Percentiles rank a stretch among this genome's conserved stretches.
Conservation (phyloP, 495 filamentous ascomycete species). For the Staphylotrichum tortipilum region DNA sequence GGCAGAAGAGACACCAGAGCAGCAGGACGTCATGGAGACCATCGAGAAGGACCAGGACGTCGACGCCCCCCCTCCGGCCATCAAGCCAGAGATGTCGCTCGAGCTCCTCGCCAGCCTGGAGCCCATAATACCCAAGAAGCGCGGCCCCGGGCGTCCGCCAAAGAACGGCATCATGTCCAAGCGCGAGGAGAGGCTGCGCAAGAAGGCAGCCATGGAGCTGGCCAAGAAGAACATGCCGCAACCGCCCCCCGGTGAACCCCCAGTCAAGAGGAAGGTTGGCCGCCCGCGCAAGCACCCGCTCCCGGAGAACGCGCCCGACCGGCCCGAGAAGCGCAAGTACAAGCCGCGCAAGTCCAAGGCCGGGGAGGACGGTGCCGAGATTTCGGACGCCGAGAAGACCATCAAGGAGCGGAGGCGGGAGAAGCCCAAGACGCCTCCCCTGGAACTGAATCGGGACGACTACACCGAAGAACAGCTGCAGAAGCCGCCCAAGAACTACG, state of each 20-base stretch:
- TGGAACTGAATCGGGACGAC: conserved; percentile 57
- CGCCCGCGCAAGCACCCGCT: conserved; percentile 44
- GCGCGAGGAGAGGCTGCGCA: conserved; percentile 59
- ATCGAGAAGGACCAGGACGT: conserved; percentile 31
- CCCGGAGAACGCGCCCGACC: conserved; percentile 47
- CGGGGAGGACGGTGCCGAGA: conserved; percentile 40
- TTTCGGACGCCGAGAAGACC: conserved; percentile 38
- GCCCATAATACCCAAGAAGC: conserved; percentile 49
- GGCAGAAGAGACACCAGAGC: conserved; percentile 27
- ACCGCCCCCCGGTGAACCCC: conserved; percentile 34
- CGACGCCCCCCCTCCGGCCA: conserved; percentile 19
- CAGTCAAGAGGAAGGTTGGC: conserved; percentile 54
- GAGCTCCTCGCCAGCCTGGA: conserved; percentile 22
- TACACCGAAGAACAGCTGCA: conserved; percentile 77
- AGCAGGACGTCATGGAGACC: conserved; percentile 29
- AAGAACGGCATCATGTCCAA: conserved; percentile 94
- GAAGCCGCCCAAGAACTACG: conserved; percentile 81
- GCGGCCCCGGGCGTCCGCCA: conserved; percentile 78
- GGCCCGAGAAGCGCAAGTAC: conserved; percentile 68
- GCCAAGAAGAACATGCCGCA: conserved; percentile 40
- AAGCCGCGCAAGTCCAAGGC: conserved; percentile 63
- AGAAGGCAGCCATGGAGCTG: conserved; percentile 49
- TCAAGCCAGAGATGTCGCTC: conserved; percentile 28
- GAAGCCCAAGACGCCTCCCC: conserved; percentile 52
- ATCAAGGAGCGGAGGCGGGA: conserved; percentile 50